These are phyloP conservation scores for Euphorbia celastroides DNA, from an alignment of 441 rosid species.

Conservation along the genomic window DNA sequence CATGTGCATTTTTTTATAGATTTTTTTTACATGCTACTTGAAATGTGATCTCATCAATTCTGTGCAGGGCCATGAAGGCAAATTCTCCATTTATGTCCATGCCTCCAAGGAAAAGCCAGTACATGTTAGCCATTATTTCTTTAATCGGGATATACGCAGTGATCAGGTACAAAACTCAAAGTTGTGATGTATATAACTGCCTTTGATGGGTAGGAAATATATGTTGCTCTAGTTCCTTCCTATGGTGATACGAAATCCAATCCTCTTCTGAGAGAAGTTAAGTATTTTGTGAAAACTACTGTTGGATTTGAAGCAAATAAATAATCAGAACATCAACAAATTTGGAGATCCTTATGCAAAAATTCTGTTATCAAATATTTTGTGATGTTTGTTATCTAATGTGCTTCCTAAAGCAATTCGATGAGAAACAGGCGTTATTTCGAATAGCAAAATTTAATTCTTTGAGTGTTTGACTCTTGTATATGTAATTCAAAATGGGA, in stretches of 20 bases:
- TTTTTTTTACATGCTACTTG: not conserved
- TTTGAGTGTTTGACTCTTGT: too few relatives aligned
- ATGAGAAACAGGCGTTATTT: too few relatives aligned
- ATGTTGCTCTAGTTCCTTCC: not conserved
- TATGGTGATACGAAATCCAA: not conserved
- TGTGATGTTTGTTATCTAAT: not conserved
- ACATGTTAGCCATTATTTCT: constrained; percentile 75
- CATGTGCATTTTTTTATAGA: not conserved
- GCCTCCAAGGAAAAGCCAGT: constrained; percentile 74
- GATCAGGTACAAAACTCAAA: constrained; percentile 49
- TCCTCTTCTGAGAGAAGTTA: too few relatives aligned
- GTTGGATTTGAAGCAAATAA: not conserved
- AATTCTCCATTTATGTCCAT: constrained; percentile 80
- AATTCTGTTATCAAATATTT: too few relatives aligned
- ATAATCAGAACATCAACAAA: not conserved
- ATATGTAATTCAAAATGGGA: too few relatives aligned
- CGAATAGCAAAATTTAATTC: too few relatives aligned
- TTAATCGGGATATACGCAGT: constrained; percentile 70
- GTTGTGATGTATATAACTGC: too few relatives aligned
- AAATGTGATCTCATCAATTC: constrained; percentile 6
- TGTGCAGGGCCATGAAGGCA: constrained; percentile 83
- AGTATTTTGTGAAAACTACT: not conserved
- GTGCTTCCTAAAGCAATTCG: not conserved
- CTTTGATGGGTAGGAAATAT: not conserved
- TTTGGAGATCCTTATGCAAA: not conserved